Evolutionary conservation across 2,329 filamentous ascomycete genomes (phyloP).

Genomic region (Ceratocystis smalleyi): DNA sequence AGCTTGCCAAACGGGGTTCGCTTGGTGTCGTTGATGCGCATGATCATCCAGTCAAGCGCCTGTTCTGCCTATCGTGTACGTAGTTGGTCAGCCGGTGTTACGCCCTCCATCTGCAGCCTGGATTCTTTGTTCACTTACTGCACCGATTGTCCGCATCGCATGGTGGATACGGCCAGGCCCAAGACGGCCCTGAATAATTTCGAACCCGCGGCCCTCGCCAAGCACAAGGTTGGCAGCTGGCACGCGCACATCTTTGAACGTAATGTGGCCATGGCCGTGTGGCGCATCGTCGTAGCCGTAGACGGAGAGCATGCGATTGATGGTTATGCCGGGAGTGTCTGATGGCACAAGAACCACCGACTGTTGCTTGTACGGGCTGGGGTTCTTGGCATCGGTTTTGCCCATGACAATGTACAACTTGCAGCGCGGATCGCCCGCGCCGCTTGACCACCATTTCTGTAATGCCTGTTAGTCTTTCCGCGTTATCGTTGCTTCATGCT

Average conservation of each 20-base stretch:
- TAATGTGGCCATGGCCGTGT: constrained; percentile 88
- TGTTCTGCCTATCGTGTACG: constrained; percentile 48
- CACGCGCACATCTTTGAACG: constrained; percentile 78
- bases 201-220: constrained; percentile 85
- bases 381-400: constrained; percentile 65
- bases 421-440: constrained; percentile 84
- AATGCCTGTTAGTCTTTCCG: constrained; percentile 8
- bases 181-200: constrained; percentile 94
- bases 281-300: constrained; percentile 98
- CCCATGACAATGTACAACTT: constrained; percentile 93
- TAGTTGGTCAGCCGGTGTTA: constrained; percentile 3
- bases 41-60: constrained; percentile 87
- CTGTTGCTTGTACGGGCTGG: constrained; percentile 73
- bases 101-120: neutral
- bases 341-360: constrained; percentile 83
- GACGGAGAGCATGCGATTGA: constrained; percentile 83
- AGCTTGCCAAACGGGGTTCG: constrained; percentile 88
- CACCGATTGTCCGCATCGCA: constrained; percentile 87
- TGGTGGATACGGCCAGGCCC: constrained; percentile 95
- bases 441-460: constrained; percentile 98
- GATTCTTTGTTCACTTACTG: constrained; percentile 32
- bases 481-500: neutral
- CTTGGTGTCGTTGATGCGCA: constrained; percentile 76
- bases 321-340: constrained; percentile 67
- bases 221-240: constrained; percentile 73